Percentiles rank a stretch among this genome's conserved stretches.
Evolutionary conservation across 306 rosid species (phyloP).

Genomic region (Sindora glabra): DNA sequence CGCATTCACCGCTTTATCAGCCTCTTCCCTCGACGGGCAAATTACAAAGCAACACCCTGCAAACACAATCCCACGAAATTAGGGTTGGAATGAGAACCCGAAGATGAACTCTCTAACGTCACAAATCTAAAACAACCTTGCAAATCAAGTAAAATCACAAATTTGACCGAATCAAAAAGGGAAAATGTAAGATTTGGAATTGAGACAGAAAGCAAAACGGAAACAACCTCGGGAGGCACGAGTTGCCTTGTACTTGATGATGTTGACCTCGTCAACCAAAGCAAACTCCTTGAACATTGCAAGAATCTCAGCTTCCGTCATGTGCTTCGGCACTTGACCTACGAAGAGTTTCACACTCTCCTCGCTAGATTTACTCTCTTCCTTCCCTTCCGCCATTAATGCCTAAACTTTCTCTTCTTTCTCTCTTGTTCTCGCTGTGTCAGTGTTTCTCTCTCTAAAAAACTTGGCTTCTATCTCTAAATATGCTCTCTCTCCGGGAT

Average conservation of each 20-base stretch:
- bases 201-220: not conserved
- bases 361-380: slow-evolving; percentile 66
- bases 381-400: slow-evolving; percentile 88
- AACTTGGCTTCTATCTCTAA: too few species aligned
- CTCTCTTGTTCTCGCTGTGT: not conserved
- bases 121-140: too few species aligned
- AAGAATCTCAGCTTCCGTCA: slow-evolving; percentile 79
- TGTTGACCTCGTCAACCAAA: slow-evolving; percentile 90
- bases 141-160: not conserved
- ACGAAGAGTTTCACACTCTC: slow-evolving; percentile 97
- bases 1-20: slow-evolving; percentile 94
- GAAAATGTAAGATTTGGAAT: slow-evolving; percentile 10
- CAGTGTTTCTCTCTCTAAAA: too few species aligned
- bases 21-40: slow-evolving; percentile 91
- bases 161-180: not conserved
- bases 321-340: slow-evolving; percentile 96
- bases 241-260: slow-evolving; percentile 90
- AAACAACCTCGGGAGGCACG: slow-evolving; percentile 95
- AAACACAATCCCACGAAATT: too few species aligned
- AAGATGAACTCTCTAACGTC: too few species aligned
- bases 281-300: slow-evolving; percentile 87
- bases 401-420: slow-evolving; percentile 14
- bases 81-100: too few species aligned
- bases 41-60: slow-evolving; percentile 91
- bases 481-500: too few species aligned